These are phyloP conservation scores for Jatropha multifida DNA, from an alignment of 441 rosid genomes.

Conservation along the genomic window DNA sequence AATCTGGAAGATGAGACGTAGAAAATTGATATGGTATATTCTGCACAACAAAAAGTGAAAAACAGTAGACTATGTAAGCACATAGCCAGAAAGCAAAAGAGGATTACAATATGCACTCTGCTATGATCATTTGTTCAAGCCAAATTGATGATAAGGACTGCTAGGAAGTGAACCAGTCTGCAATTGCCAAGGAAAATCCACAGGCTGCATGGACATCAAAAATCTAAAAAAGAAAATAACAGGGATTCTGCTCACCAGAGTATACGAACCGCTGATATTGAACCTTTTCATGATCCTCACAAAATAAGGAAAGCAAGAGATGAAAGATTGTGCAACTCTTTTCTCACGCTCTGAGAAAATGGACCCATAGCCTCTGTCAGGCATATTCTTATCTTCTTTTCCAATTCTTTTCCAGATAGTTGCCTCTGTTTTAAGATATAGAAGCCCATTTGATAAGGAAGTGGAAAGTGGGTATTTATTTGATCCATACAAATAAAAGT, in stretches of 20 bases:
- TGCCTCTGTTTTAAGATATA: slow-evolving; percentile 29
- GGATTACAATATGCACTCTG: neutral
- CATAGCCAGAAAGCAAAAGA: neutral
- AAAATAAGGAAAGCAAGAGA: slow-evolving; percentile 50
- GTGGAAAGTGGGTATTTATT: neutral
- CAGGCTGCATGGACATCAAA: neutral
- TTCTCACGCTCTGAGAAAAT: slow-evolving; percentile 45
- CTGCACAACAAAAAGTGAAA: slow-evolving; percentile 28
- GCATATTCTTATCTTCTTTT: slow-evolving; percentile 28
- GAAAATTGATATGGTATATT: slow-evolving; percentile 62
- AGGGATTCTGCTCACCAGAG: slow-evolving; percentile 44
- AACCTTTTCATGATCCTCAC: slow-evolving; percentile 65
- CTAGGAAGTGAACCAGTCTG: neutral
- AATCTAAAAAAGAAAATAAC: slow-evolving; percentile 4
- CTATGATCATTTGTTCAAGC: neutral
- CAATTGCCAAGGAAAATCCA: neutral
- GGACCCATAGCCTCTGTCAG: slow-evolving; percentile 28
- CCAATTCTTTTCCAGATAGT: slow-evolving; percentile 22
- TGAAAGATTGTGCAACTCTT: slow-evolving; percentile 53
- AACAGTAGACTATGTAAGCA: neutral
- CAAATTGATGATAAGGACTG: neutral
- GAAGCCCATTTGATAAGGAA: neutral
- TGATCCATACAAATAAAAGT: neutral
- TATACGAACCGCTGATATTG: slow-evolving; percentile 60
- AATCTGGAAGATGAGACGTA: slow-evolving; percentile 52